phyloP scores from a whole-genome alignment of 176 grass and related monocot species.

The Carex kokanica region DNA sequence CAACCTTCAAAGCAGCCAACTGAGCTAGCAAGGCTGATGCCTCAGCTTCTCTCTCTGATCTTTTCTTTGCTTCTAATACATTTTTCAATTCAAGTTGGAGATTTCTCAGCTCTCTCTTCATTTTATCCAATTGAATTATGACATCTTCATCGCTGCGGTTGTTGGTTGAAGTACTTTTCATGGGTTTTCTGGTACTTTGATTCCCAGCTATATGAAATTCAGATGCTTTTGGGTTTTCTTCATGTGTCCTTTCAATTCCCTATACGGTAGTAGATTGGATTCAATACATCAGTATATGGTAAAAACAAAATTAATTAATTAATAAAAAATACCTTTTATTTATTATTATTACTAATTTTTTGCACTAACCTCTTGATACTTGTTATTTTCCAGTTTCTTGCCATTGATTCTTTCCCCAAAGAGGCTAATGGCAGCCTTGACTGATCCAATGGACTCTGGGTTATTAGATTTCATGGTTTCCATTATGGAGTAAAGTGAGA shows the following conservation, averaged over 20 bases:
- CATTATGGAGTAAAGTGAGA: constrained; percentile 15
- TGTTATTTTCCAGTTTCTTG: constrained; percentile 37
- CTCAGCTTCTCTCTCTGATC: constrained; percentile 70
- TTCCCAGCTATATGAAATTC: neutral
- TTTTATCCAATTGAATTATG: constrained; percentile 44
- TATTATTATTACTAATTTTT: neutral
- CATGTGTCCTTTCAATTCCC: constrained; percentile 38
- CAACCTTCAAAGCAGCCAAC: constrained; percentile 38
- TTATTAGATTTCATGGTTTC: constrained; percentile 43
- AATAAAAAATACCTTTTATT: neutral
- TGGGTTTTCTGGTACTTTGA: constrained; percentile 3
- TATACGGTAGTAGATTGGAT: neutral
- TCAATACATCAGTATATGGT: neutral
- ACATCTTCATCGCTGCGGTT: constrained; percentile 27
- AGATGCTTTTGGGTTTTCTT: constrained; percentile 41
- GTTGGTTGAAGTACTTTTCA: neutral
- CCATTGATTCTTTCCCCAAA: constrained; percentile 70
- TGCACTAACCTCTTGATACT: constrained; percentile 53
- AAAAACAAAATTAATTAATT: neutral
- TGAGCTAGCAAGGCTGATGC: constrained; percentile 41
- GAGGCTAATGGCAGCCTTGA: constrained; percentile 60
- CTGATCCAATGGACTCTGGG: constrained; percentile 44
- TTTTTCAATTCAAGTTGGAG: constrained; percentile 50
- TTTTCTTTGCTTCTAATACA: constrained; percentile 54
- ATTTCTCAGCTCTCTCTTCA: constrained; percentile 53